Percentiles rank a stretch among this genome's conserved stretches.
phyloP scores from a whole-genome alignment of 2,329 filamentous ascomycete genomes.

The Diaporthe nobilis region DNA sequence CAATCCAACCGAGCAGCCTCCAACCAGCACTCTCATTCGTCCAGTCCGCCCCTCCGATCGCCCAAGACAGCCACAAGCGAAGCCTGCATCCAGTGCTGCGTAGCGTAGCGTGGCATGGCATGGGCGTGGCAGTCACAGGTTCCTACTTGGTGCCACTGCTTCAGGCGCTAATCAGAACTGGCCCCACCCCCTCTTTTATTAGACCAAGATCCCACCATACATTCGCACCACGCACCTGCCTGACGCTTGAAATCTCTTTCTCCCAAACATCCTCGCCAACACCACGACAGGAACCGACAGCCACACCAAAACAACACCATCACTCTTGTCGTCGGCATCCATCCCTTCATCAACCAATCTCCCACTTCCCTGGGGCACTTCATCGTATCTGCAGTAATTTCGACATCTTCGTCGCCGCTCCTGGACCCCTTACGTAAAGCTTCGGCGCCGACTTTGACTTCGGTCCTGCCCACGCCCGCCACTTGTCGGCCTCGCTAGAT shows the following conservation, averaged over 20 bases:
- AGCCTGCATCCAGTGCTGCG: background rate
- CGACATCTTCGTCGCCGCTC: constrained; percentile 24
- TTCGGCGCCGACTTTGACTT: constrained; percentile 19
- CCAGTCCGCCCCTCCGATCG: background rate
- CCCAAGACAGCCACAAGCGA: background rate
- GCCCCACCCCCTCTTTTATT: constrained; percentile 30
- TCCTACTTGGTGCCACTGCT: constrained; percentile 12
- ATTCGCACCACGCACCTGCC: constrained; percentile 6
- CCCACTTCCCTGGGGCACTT: constrained; percentile 9
- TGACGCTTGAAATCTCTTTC: constrained; percentile 29
- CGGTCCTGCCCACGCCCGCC: constrained; percentile 24
- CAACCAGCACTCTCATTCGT: background rate
- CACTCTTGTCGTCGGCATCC: constrained; percentile 8
- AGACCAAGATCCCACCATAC: constrained; percentile 20
- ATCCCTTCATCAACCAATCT: constrained; percentile 29
- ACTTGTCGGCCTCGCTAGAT: constrained; percentile 28
- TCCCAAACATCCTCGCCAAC: constrained; percentile 12
- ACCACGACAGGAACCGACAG: constrained; percentile 31
- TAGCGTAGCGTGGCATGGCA: constrained; percentile 17
- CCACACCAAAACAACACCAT: constrained; percentile 20
- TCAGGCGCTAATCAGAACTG: constrained; percentile 25
- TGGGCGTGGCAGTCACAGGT: constrained; percentile 24
- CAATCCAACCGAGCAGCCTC: background rate
- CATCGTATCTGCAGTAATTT: constrained; percentile 38
- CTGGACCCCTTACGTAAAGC: constrained; percentile 32